Evolutionary conservation across 2,329 filamentous ascomycete species (phyloP), one percentile per base, ranked within the genome.

Genomic region (Nemania sp.): DNA sequence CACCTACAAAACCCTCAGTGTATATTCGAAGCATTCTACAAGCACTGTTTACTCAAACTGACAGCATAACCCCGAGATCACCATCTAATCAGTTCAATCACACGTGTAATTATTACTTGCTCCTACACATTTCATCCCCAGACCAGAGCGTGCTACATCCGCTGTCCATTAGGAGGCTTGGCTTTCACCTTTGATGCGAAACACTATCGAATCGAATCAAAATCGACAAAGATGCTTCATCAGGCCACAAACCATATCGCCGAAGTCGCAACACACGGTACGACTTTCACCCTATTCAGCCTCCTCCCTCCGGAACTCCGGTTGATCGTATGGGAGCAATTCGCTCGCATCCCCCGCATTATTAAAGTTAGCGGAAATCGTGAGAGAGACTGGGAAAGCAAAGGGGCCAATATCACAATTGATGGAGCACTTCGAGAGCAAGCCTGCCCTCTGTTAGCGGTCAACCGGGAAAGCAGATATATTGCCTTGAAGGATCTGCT

Each of bases 241-340:
- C 28, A 31, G 9, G 5, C 28, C 28, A 31, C n/a, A n/a, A n/a
- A 14, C 8, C 5, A 31, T 11, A 14, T 11, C 9, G 28, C 28
- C 3, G 28, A 9, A 12, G 9, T 9, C 28, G n/a, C 28, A 4
- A 9, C 4, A 14, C 28, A 4, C 28, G 8, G n/a, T n/a, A n/a
- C 28, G 9, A 9, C 4, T 3, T 31, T 31, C 28, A 31, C 4
- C 28, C 28, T 31, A 5, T 53, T 53, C 44, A 30, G 36, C 9
- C 12, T 4, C 14, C 51, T 54, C n/a, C 45, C 51, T 20, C 3
- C 20, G 9, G 51, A 54, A 20, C 24, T 54, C 22, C 49, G 53
- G 14, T n/a, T 44, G 11, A 49, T 53, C 43, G 45, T 56, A 19
- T 56, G 49, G 54, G 54, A 56, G 11, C 39, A 56, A 28, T 53